A percentile compares a stretch with the other conserved stretches of the same genome.
Evolutionary conservation across 139 green algal genomes (phyloP).

Genomic region (Chlorokybus atmophyticus): DNA sequence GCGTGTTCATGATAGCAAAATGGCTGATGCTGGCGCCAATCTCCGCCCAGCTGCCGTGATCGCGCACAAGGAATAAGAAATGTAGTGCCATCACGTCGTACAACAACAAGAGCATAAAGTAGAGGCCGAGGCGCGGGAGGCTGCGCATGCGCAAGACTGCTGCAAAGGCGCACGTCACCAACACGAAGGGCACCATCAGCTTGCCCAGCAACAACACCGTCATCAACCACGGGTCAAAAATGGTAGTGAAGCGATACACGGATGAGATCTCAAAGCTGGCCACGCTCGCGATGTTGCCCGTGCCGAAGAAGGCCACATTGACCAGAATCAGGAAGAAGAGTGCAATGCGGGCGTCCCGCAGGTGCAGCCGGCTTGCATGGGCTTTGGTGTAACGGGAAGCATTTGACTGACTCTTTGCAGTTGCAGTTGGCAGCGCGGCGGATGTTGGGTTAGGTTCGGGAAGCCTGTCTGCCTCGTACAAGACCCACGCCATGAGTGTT

Average conservation of each 20-base stretch:
- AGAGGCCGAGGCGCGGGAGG: background rate
- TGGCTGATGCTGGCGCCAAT: constrained; percentile 23
- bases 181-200: constrained; percentile 21
- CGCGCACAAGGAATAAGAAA: constrained; percentile 27
- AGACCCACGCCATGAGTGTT: background rate
- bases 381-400: too few species aligned
- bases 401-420: too few species aligned
- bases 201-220: constrained; percentile 26
- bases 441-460: background rate
- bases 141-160: background rate
- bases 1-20: constrained; percentile 22
- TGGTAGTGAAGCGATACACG: constrained; percentile 24
- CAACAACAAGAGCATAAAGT: constrained; percentile 17
- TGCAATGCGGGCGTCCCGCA: constrained; percentile 8
- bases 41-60: constrained; percentile 24
- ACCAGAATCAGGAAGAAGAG: constrained; percentile 14
- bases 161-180: constrained; percentile 12
- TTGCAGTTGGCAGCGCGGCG: background rate
- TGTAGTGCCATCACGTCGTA: constrained; percentile 21
- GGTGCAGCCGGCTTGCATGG: too few species aligned
- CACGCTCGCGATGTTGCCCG: constrained; percentile 26
- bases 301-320: constrained; percentile 30
- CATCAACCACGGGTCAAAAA: constrained; percentile 31
- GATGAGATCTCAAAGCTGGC: constrained; percentile 26
- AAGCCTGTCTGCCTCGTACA: background rate